phyloP scores from a whole-genome alignment of 177 flowering plant species.

The Vitis hybrid region DNA sequence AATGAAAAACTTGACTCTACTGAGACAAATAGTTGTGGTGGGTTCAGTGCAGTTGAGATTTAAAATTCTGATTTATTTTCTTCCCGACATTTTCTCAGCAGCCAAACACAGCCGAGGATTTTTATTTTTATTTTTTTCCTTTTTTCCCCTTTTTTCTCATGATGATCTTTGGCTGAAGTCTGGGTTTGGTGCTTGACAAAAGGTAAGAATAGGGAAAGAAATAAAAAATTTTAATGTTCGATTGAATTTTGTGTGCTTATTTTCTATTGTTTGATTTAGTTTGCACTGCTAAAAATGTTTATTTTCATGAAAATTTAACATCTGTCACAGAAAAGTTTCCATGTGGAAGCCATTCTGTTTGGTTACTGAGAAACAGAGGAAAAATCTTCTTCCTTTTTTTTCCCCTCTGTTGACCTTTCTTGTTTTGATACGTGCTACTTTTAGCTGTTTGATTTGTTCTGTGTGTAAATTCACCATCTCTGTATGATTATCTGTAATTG shows the following conservation, averaged over 20 bases:
- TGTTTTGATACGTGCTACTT: not conserved
- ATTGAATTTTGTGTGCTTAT: too few relatives aligned
- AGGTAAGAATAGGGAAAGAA: too few relatives aligned
- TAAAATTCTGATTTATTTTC: not conserved
- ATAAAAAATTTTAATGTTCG: too few relatives aligned
- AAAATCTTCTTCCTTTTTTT: not conserved
- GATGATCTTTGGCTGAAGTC: too few relatives aligned
- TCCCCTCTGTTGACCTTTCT: too few relatives aligned
- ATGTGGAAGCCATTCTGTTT: conserved; percentile 3
- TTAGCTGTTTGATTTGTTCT: not conserved
- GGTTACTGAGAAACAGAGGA: not conserved
- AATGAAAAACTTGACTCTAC: not conserved
- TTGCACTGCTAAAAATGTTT: too few relatives aligned
- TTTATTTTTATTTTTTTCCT: too few relatives aligned
- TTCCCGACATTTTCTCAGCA: conserved; percentile 10
- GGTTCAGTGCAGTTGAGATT: not conserved
- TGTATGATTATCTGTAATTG: not conserved
- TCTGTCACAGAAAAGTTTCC: not conserved
- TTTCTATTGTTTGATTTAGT: too few relatives aligned
- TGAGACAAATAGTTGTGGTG: not conserved
- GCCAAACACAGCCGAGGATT: conserved; percentile 2
- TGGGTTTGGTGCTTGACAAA: too few relatives aligned
- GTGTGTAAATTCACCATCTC: not conserved
- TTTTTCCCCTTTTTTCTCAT: too few relatives aligned
- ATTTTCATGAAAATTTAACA: too few relatives aligned